A percentile compares a stretch with the other conserved stretches of the same genome.
Conservation (phyloP, 306 rosid species). For the Rubus parviflorus region DNA sequence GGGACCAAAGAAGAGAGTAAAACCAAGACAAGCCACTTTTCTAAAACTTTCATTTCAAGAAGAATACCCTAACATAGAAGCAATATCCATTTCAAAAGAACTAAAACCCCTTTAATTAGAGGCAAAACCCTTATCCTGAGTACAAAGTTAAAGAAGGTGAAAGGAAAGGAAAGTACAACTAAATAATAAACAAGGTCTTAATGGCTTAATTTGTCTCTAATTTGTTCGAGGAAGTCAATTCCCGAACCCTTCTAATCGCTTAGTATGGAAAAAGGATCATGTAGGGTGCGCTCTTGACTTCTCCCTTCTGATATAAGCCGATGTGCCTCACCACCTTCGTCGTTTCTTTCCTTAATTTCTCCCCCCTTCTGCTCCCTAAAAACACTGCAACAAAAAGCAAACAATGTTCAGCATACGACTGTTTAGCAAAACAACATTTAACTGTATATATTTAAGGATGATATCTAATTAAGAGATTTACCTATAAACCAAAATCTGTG, state of each 20-base stretch:
- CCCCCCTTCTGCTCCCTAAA: constrained; percentile 30
- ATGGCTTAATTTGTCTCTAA: constrained; percentile 24
- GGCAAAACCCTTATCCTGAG: neutral
- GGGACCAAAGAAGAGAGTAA: neutral
- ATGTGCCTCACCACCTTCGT: constrained; percentile 36
- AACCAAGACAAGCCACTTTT: neutral
- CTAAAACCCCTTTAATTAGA: neutral
- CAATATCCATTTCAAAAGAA: constrained; percentile 36
- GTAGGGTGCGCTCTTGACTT: constrained; percentile 99
- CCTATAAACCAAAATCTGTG: constrained; percentile 4
- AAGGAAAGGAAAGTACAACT: neutral
- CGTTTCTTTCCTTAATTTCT: constrained; percentile 12
- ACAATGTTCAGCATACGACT: neutral
- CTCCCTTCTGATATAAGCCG: constrained; percentile 40
- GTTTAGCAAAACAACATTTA: too few relatives aligned
- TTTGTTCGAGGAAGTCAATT: constrained; percentile 75
- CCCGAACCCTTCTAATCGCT: constrained; percentile 93
- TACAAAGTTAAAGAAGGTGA: constrained; percentile 28
- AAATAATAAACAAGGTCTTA: constrained; percentile 29
- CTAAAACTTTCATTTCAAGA: neutral
- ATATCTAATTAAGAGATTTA: neutral
- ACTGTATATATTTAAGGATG: too few relatives aligned
- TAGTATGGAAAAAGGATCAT: constrained; percentile 33
- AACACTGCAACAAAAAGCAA: constrained; percentile 25
- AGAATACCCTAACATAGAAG: neutral